A percentile compares a stretch with the other conserved stretches of the same genome.
phyloP scores from a whole-genome alignment of 2,329 filamentous ascomycete genomes.

The Colletotrichum filicis region DNA sequence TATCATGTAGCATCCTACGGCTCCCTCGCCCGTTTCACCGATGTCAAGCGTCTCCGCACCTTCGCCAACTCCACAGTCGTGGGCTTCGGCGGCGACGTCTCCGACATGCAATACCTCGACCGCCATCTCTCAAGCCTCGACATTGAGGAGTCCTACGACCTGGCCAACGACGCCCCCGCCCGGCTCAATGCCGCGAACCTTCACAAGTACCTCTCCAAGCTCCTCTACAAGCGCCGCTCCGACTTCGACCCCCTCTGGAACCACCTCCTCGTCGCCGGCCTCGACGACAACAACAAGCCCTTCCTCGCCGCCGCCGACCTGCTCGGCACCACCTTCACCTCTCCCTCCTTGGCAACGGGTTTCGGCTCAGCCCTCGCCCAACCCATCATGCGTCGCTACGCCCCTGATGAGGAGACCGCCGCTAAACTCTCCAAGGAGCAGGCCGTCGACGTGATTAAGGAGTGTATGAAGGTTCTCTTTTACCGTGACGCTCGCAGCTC shows the following conservation, averaged over 20 bases:
- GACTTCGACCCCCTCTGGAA: constrained; percentile 99
- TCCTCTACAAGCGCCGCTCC: constrained; percentile 93
- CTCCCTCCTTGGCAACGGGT: constrained; percentile 90
- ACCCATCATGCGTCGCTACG: constrained; percentile 86
- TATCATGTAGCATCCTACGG: constrained; percentile 88
- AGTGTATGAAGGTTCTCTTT: constrained; percentile 98
- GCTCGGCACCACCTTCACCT: constrained; percentile 89
- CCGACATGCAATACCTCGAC: constrained; percentile 99
- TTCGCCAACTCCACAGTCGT: constrained; percentile 88
- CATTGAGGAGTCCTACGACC: constrained; percentile 87
- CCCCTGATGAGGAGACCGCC: constrained; percentile 85
- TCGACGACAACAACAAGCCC: constrained; percentile 82
- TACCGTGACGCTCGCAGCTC: constrained; percentile 95
- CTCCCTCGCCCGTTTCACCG: constrained; percentile 94
- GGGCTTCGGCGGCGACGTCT: constrained; percentile 96
- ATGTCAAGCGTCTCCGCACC: constrained; percentile 92
- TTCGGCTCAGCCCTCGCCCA: constrained; percentile 94
- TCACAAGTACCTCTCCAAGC: constrained; percentile 95
- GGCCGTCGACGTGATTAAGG: constrained; percentile 83
- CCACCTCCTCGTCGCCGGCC: constrained; percentile 88
- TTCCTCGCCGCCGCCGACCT: constrained; percentile 95
- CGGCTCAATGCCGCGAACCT: constrained; percentile 90
- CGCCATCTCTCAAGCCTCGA: constrained; percentile 87
- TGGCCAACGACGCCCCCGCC: constrained; percentile 51
- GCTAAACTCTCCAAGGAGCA: constrained; percentile 78